Evolutionary conservation across 202 grass and related monocot genomes (phyloP), one percentile per base, ranked within the genome.

Genomic region (Zizania palustris): DNA sequence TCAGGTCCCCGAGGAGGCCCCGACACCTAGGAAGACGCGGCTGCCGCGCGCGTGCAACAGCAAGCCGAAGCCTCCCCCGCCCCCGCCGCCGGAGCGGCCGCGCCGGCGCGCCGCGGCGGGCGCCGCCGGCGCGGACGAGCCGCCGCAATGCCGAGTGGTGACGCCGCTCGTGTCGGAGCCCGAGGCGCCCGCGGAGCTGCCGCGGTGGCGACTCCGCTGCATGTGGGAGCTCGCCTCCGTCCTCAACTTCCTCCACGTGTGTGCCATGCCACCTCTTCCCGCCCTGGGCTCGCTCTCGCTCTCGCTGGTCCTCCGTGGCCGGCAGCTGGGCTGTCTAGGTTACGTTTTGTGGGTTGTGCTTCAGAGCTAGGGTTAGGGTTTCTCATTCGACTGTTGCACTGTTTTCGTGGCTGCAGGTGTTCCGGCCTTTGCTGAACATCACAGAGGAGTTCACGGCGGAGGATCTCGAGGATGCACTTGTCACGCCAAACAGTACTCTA

Each of bases 191-290:
- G 85, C 89, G 4, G 87, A 99, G 54, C 72, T 85, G 15, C 89
- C 96, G 3, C 85, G 65, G 16, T 92, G 90, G 88, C 81, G 65
- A 59, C 89, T 99, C 72, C 83, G 92, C 57, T 90, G 89, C 72
- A 99, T 99, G 96, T 99, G 96, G 96, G 89, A 99, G 85, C 87
- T 99, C 68, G 91, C 83, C 54, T 89, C 96, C 58, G 80, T 99
- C 34, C 96, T 99, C 85, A 89, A 96, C 89, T 99, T 99, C 72
- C 86, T 99, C 79, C 81, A 99, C 83, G 96, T 99, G 86, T 81
- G 92, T 51, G 75, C 63, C 67, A 41, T 49, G 20, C 20, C 9
- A 3, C 63, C 51, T 14, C 8, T 36, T 6, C 45, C 8, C 37
- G 64, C 33, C 57, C 66, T 54, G 51, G 8, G 51, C 5, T 6